Conservation (phyloP, 441 rosid genomes). For the Monsonia emarginata region DNA sequence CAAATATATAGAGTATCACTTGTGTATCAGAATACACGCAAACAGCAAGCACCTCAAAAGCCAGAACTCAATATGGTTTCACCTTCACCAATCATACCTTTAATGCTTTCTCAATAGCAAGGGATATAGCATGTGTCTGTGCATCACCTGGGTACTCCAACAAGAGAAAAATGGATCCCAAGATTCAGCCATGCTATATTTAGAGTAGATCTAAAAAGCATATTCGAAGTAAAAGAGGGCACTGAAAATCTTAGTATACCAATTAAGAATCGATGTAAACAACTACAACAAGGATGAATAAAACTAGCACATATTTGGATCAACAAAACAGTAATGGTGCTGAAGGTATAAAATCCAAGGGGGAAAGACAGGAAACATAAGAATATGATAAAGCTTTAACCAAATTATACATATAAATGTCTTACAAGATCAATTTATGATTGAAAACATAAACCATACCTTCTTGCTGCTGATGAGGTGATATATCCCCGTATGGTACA, state of each 20-base stretch:
- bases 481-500: slow-evolving; percentile 62
- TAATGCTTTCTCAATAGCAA: slow-evolving; percentile 73
- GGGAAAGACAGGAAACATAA: neutral
- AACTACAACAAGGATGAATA: neutral
- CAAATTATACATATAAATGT: neutral
- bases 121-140: slow-evolving; percentile 34
- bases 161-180: slow-evolving; percentile 2
- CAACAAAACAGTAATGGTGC: neutral
- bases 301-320: neutral
- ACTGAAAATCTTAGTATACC: neutral
- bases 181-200: neutral
- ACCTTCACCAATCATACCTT: slow-evolving; percentile 39
- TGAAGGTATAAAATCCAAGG: neutral
- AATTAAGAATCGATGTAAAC: neutral
- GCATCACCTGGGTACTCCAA: slow-evolving; percentile 41
- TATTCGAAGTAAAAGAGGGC: neutral
- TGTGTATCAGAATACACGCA: neutral
- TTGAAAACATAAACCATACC: slow-evolving; percentile 29
- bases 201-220: neutral
- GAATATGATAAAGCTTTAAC: neutral
- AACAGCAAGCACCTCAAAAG: slow-evolving; percentile 1
- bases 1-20: slow-evolving; percentile 14
- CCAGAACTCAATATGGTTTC: slow-evolving; percentile 7
- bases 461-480: slow-evolving; percentile 28
- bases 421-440: neutral